These are phyloP conservation scores for Talaromyces sp. DNA, from an alignment of 2,329 filamentous ascomycete species.

Conservation along the genomic window DNA sequence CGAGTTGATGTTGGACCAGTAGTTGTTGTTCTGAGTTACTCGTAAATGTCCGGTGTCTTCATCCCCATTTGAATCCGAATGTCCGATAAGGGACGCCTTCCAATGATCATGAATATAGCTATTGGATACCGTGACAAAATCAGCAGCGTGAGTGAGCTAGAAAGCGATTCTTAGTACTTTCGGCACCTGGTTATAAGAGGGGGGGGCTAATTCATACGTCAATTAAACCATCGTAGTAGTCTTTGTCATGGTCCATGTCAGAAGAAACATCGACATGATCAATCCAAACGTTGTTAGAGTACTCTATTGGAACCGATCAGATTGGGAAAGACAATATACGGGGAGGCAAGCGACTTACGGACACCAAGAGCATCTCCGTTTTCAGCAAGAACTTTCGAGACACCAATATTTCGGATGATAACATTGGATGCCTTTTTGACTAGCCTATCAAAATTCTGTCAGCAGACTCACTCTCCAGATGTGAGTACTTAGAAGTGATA, in stretches of 20 bases:
- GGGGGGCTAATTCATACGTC: not conserved
- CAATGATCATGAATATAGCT: constrained; percentile 54
- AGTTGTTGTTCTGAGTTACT: not conserved
- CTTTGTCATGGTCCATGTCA: not conserved
- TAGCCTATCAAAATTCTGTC: not conserved
- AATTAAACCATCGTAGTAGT: not conserved
- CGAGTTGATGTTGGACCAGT: not conserved
- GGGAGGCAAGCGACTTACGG: not conserved
- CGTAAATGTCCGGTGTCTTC: not conserved
- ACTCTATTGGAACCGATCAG: not conserved
- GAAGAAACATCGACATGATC: not conserved
- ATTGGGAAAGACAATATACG: not conserved
- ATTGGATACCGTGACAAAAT: constrained; percentile 53
- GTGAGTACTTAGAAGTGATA: not conserved
- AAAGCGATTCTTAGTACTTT: not conserved
- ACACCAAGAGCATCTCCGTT: not conserved
- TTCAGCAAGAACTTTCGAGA: not conserved
- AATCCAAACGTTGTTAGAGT: not conserved
- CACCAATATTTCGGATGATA: not conserved
- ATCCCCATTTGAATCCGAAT: not conserved
- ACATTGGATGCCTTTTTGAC: not conserved
- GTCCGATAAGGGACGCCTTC: constrained; percentile 52
- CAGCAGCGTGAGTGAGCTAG: constrained; percentile 54
- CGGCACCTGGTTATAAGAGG: not conserved
- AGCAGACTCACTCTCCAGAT: not conserved